Evolutionary conservation across 2,329 filamentous ascomycete genomes (phyloP).

Genomic region (Exophiala aquamarina): DNA sequence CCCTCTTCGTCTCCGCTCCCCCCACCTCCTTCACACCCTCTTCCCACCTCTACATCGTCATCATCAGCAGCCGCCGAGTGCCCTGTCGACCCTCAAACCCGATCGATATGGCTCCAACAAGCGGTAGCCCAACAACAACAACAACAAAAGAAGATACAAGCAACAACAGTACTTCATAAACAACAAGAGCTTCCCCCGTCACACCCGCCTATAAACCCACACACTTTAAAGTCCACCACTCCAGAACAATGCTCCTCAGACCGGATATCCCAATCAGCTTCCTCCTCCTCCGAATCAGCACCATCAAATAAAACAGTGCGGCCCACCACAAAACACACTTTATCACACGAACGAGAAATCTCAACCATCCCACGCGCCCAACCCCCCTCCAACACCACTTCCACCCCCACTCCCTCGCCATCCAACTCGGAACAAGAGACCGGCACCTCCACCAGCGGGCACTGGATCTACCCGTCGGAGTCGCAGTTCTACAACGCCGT

Average conservation of each 20-base stretch:
- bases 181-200: constrained; percentile 36
- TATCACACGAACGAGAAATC: constrained; percentile 69
- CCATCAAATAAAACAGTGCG: constrained; percentile 31
- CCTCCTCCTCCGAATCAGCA: constrained; percentile 17
- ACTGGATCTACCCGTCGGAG: constrained; percentile 97
- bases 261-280: constrained; percentile 30
- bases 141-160: constrained; percentile 43
- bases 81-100: constrained; percentile 86
- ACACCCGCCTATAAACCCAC: constrained; percentile 29
- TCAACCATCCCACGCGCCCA: constrained; percentile 73
- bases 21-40: constrained; percentile 22
- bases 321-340: constrained; percentile 34
- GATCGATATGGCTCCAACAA: constrained; percentile 73
- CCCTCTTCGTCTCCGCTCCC: constrained; percentile 33
- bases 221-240: constrained; percentile 18
- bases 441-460: constrained; percentile 69
- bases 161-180: neutral
- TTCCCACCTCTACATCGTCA: constrained; percentile 33
- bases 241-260: constrained; percentile 28
- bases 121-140: constrained; percentile 57
- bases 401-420: constrained; percentile 39
- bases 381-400: constrained; percentile 24
- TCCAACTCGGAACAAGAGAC: constrained; percentile 80
- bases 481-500: constrained; percentile 98
- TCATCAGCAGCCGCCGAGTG: constrained; percentile 52